Evolutionary conservation across 805 yeast species (phyloP), one percentile per base, ranked within the genome.

Genomic region (Candida qinlingensis): DNA sequence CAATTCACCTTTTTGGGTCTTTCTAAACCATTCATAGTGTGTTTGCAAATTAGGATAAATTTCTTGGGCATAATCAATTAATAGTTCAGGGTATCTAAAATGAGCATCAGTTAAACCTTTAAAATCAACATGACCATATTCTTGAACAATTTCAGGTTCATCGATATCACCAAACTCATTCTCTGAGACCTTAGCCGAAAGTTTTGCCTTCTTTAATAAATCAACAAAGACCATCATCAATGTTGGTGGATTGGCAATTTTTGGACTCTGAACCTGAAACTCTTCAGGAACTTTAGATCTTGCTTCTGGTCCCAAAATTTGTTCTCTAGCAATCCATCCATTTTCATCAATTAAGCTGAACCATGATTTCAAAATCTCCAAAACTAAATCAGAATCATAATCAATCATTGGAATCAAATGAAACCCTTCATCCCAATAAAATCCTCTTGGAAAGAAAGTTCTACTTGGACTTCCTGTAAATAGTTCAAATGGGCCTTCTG

Each of bases 361-460:
- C 99, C 99, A 94, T 45, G 96, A 86, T 60, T 83, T 76, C 49
- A 91, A 62, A 13, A 94, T 83, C 54, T 88, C 94, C 52, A 90
- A 71, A 0, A 81, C 87, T 40, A 91, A 70, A 60, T 88, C 96
- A 12, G 87, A 75, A 66, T 94, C 98, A 62, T 85, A 91, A 42
- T 85, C 84, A 56, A 87, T 66, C 37, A 94, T 70, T 7, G 96
- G 96, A 38, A 91, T 71, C 51, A 92, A 71, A 64, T 92, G 97
- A 67, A 94, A 94, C 0, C 99, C 99, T 68, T 94, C 99, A 67
- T 94, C 99, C 99, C 99, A 94, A 62, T 87, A 89, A 61, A 94
- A 94, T 0, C 99, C 99, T 54, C 99, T 76, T 4, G 99, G 98
- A 67, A 94, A 94, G 61, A 87, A 88, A 0, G 96, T 88, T 45